Conservation (phyloP, 352 stramenopile genomes). For the Halophytophthora batemanensis region DNA sequence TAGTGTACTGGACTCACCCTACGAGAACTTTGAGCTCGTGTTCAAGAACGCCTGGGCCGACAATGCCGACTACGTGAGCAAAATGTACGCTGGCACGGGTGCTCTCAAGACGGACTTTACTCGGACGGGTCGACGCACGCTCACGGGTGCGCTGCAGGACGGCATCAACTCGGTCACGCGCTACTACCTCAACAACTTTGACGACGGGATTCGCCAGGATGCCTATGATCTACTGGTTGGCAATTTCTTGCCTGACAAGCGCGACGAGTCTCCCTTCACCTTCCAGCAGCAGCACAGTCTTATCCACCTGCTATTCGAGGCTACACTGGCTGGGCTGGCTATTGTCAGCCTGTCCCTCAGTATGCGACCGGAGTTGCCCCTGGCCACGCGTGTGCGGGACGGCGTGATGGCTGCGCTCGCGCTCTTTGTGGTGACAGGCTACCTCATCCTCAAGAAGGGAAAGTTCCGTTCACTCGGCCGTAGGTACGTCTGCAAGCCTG, state of each 20-base stretch:
- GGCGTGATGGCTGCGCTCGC: conserved; percentile 48
- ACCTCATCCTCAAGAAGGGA: conserved; percentile 83
- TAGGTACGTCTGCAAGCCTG: conserved; percentile 83
- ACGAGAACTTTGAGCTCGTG: conserved; percentile 57
- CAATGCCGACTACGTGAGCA: conserved; percentile 94
- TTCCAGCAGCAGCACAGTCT: conserved; percentile 86
- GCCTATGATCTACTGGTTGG: conserved; percentile 91
- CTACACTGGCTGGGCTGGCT: conserved; percentile 39
- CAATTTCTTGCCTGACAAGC: conserved; percentile 70
- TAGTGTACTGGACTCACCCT: conserved; percentile 70
- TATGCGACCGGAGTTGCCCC: conserved; percentile 52
- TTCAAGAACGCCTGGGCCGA: conserved; percentile 94
- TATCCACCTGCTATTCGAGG: conserved; percentile 56
- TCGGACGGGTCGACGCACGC: conserved; percentile 92
- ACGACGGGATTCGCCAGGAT: conserved; percentile 93
- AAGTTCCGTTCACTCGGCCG: conserved; percentile 73
- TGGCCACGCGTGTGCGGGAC: conserved; percentile 57
- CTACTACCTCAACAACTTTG: conserved; percentile 97
- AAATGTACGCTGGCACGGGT: conserved; percentile 93
- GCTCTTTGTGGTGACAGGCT: conserved; percentile 46
- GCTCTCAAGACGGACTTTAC: conserved; percentile 97
- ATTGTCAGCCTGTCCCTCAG: conserved; percentile 66
- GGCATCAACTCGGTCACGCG: conserved; percentile 92
- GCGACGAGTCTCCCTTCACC: conserved; percentile 73
- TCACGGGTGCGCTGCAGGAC: conserved; percentile 91